Evolutionary conservation across 116 monocot species (phyloP).

Genomic region (Dioscorea cayenensis): DNA sequence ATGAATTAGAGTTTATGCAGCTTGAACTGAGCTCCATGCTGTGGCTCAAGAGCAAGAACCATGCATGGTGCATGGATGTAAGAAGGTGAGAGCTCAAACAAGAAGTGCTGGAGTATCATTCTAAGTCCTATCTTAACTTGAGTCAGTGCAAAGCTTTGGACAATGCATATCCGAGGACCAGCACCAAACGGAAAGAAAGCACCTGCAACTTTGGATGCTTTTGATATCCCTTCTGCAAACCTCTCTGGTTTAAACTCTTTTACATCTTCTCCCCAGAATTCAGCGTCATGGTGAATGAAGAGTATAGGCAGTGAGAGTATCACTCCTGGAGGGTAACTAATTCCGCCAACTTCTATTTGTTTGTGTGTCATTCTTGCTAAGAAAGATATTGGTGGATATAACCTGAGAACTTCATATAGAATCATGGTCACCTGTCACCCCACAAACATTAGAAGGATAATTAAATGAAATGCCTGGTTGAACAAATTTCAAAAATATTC

Average conservation of each 20-base stretch:
- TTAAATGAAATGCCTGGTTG: too few species aligned
- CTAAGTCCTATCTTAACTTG: conserved; percentile 34
- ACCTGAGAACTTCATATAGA: conserved; percentile 17
- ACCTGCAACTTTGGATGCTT: conserved; percentile 12
- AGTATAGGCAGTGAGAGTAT: neutral
- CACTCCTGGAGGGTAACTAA: conserved; percentile 13
- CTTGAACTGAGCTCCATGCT: conserved; percentile 32
- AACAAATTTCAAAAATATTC: too few species aligned
- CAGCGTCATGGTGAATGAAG: conserved; percentile 6
- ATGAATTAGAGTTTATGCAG: conserved; percentile 7
- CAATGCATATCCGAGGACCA: conserved; percentile 42
- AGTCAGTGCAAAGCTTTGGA: conserved; percentile 36
- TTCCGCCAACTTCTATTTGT: conserved; percentile 4
- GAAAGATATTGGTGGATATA: conserved; percentile 7
- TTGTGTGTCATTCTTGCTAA: conserved; percentile 2
- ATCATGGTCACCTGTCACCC: conserved; percentile 6
- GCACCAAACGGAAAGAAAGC: conserved; percentile 32
- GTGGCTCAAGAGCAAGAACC: conserved; percentile 25
- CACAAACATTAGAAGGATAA: neutral
- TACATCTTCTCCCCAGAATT: conserved; percentile 31
- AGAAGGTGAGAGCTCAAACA: conserved; percentile 32
- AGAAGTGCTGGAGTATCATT: conserved; percentile 31
- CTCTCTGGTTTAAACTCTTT: conserved; percentile 18
- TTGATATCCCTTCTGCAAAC: conserved; percentile 10
- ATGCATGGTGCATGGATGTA: conserved; percentile 36